A percentile compares a stretch with the other conserved stretches of the same genome.
These are phyloP conservation scores for Ploettnerulaceae sp. DNA, from an alignment of 2,329 filamentous ascomycete species.

Conservation along the genomic window DNA sequence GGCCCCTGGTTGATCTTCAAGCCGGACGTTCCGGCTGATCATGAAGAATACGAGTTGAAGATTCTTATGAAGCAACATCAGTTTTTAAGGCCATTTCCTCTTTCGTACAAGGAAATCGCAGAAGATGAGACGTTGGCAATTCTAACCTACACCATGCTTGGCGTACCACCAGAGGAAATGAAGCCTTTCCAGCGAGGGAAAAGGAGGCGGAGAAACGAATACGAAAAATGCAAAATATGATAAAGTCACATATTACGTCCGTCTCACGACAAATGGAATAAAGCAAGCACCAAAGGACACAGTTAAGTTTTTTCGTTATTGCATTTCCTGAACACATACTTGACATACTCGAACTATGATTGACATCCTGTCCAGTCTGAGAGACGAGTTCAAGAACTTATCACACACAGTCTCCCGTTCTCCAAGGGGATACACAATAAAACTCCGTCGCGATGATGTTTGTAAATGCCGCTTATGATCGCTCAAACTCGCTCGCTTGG, in stretches of 20 bases:
- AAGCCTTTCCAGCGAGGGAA: constrained; percentile 30
- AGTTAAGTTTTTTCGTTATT: no score
- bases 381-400: no score
- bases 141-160: neutral
- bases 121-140: constrained; percentile 8
- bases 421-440: no score
- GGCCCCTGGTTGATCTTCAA: constrained; percentile 30
- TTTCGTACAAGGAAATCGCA: constrained; percentile 12
- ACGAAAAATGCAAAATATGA: no score
- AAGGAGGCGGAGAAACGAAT: no score
- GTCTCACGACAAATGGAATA: no score
- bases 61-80: constrained; percentile 23
- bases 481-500: constrained; percentile 14
- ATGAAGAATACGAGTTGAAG: constrained; percentile 24
- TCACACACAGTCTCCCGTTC: no score
- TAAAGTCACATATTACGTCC: no score
- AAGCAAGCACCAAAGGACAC: no score
- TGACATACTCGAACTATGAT: no score
- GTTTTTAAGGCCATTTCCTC: constrained; percentile 17
- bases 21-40: constrained; percentile 23
- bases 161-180: constrained; percentile 21
- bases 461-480: constrained; percentile 22
- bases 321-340: no score
- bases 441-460: constrained; percentile 29
- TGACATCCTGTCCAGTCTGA: no score